Percentiles rank a stretch among this genome's conserved stretches.
These are phyloP conservation scores for Fomitiporia mediterranea DNA, from an alignment of 1,284 basidiomycete species.

Conservation along the genomic window DNA sequence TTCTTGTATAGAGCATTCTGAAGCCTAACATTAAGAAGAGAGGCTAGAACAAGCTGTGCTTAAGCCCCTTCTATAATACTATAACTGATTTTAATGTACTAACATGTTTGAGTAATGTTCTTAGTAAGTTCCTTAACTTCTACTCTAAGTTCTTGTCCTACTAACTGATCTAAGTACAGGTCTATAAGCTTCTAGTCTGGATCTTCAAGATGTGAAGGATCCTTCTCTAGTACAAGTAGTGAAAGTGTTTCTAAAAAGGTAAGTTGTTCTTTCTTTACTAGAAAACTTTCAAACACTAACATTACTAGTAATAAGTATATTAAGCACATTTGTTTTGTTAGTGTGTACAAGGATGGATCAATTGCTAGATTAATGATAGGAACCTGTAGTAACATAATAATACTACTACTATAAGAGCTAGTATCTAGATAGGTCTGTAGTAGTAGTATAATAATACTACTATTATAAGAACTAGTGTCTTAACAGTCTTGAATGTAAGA, in stretches of 20 bases:
- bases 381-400: not conserved
- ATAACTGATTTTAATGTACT: conserved; percentile 17
- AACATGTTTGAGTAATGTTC: conserved; percentile 18
- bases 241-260: not conserved
- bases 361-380: not conserved
- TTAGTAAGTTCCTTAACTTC: not conserved
- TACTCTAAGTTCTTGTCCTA: not conserved
- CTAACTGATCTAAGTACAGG: not conserved
- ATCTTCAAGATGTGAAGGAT: not conserved
- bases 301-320: not conserved
- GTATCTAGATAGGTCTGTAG: not conserved
- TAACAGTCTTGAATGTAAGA: too few species aligned
- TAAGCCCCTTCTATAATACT: conserved; percentile 24
- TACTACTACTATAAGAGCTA: not conserved
- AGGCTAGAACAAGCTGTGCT: too few species aligned
- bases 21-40: too few species aligned
- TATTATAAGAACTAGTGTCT: too few species aligned
- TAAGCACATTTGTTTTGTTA: conserved; percentile 4
- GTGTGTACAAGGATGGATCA: not conserved
- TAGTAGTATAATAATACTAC: too few species aligned
- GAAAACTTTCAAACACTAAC: not conserved
- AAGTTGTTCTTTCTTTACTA: not conserved
- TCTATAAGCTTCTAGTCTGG: conserved; percentile 3
- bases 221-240: not conserved
- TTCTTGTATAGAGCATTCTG: too few species aligned